A percentile compares a stretch with the other conserved stretches of the same genome.
phyloP scores from a whole-genome alignment of 2,329 filamentous ascomycete genomes.

The Annulohypoxylon truncatum region DNA sequence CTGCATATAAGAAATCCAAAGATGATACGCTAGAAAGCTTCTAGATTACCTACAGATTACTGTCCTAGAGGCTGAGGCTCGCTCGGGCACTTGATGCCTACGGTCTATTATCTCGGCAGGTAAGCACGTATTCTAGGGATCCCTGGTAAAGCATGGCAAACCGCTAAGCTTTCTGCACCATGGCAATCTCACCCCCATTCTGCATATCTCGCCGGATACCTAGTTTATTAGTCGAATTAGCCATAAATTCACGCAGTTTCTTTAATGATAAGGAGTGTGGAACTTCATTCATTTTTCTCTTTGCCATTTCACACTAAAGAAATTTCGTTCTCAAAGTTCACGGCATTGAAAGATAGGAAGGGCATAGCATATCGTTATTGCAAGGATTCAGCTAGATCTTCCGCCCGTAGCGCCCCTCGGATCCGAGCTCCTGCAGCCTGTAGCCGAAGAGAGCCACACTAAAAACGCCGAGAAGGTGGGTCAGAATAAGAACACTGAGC shows the following conservation, averaged over 20 bases:
- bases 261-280: background rate
- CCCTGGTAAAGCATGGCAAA: background rate
- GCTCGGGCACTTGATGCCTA: background rate
- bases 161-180: background rate
- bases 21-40: conserved; percentile 4
- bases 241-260: background rate
- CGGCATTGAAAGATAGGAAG: background rate
- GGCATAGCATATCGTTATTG: background rate
- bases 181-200: background rate
- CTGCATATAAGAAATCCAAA: background rate
- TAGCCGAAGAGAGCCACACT: background rate
- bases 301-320: background rate
- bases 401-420: conserved; percentile 1
- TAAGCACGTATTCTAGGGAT: background rate
- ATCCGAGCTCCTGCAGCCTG: conserved; percentile 12
- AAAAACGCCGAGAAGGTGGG: conserved; percentile 19
- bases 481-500: conserved; percentile 9
- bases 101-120: too few relatives aligned
- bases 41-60: conserved; percentile 9
- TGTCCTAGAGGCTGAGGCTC: background rate
- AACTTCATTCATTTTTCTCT: background rate
- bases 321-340: background rate
- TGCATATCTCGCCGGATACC: background rate
- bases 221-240: background rate
- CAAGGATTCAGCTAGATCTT: background rate